phyloP scores from a whole-genome alignment of 768 basidiomycete genomes.

The Kwoniella europaea region DNA sequence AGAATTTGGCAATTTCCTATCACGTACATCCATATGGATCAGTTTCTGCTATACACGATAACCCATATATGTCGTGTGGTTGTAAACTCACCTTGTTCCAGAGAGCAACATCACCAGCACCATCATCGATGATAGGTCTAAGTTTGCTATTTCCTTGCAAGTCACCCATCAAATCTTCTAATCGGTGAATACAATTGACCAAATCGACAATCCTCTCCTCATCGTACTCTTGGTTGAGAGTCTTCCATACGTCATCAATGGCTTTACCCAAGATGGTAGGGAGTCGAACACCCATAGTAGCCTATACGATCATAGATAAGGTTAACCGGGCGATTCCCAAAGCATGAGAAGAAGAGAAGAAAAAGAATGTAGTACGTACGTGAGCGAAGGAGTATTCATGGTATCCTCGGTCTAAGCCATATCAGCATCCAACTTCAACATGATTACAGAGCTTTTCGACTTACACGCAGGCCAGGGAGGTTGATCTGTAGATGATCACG shows the following conservation, averaged over 20 bases:
- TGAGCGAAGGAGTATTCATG: slow-evolving; percentile 60
- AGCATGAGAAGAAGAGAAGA: neutral
- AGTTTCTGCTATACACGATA: neutral
- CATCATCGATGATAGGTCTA: slow-evolving; percentile 85
- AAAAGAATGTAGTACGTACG: slow-evolving; percentile 21
- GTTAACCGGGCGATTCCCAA: neutral
- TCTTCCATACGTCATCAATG: slow-evolving; percentile 86
- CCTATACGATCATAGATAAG: slow-evolving; percentile 61
- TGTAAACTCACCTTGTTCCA: slow-evolving; percentile 75
- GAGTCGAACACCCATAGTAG: slow-evolving; percentile 93
- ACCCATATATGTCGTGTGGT: too few species aligned
- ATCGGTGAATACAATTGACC: slow-evolving; percentile 80
- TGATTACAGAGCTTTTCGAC: neutral
- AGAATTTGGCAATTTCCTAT: slow-evolving; percentile 84
- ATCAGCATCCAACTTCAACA: slow-evolving; percentile 1
- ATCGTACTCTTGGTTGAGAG: slow-evolving; percentile 77
- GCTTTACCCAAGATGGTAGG: slow-evolving; percentile 96
- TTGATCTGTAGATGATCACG: slow-evolving; percentile 55
- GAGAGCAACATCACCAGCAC: slow-evolving; percentile 85
- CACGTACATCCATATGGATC: neutral
- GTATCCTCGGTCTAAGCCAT: slow-evolving; percentile 57
- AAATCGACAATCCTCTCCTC: slow-evolving; percentile 87
- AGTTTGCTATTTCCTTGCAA: slow-evolving; percentile 80
- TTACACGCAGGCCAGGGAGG: slow-evolving; percentile 60
- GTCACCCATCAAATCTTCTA: slow-evolving; percentile 87